Evolutionary conservation across 495 filamentous ascomycete genomes (phyloP).

Genomic region (Rostrohypoxylon terebratum): DNA sequence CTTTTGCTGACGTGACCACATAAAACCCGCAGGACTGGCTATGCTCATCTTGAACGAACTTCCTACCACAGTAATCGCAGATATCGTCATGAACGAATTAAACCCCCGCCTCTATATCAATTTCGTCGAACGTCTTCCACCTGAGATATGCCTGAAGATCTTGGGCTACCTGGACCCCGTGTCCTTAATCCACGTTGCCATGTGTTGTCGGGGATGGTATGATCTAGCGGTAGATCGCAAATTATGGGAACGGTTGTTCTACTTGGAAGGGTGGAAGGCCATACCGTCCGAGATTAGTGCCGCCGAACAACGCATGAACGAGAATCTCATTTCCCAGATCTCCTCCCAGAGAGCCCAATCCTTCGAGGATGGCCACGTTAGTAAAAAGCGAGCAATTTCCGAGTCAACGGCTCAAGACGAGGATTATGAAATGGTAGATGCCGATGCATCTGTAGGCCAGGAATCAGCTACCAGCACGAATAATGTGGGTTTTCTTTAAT

Average conservation of each 20-base stretch:
- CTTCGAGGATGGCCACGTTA: constrained; percentile 55
- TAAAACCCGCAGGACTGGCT: constrained; percentile 62
- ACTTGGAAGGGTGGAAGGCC: constrained; percentile 84
- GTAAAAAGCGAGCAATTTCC: constrained; percentile 62
- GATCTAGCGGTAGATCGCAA: constrained; percentile 82
- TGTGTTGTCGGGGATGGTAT: constrained; percentile 84
- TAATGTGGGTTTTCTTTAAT: constrained; percentile 22
- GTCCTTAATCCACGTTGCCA: constrained; percentile 80
- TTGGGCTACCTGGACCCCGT: constrained; percentile 84
- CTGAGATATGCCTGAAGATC: constrained; percentile 88
- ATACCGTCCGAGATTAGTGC: constrained; percentile 71
- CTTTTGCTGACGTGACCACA: constrained; percentile 8
- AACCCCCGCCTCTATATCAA: constrained; percentile 89
- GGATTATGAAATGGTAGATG: constrained; percentile 62
- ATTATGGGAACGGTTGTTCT: constrained; percentile 86
- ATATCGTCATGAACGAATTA: constrained; percentile 77
- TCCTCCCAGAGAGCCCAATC: constrained; percentile 49
- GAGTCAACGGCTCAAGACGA: constrained; percentile 41
- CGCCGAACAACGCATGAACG: constrained; percentile 72
- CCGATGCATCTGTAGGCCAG: constrained; percentile 42
- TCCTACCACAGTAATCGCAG: constrained; percentile 77
- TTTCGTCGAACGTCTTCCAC: constrained; percentile 84
- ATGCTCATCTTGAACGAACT: constrained; percentile 77
- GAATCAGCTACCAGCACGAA: constrained; percentile 42
- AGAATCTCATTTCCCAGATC: constrained; percentile 37